phyloP scores from a whole-genome alignment of 305 asterid genomes.

The Solanum aculeatissimum region DNA sequence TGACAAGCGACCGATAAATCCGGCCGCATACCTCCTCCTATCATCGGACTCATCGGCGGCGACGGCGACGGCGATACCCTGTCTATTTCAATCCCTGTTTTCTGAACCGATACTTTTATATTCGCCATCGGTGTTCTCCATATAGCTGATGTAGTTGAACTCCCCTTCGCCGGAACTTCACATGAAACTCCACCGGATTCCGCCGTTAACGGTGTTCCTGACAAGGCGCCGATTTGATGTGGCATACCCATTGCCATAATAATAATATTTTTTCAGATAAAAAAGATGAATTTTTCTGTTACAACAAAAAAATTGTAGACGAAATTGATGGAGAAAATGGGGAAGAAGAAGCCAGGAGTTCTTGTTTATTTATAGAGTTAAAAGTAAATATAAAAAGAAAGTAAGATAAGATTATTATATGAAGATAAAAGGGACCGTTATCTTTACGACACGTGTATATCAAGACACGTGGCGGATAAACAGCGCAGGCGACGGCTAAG shows the following conservation, averaged over 20 bases:
- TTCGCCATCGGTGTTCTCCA: constrained; percentile 22
- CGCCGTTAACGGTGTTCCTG: constrained; percentile 36
- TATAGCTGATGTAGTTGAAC: constrained; percentile 12
- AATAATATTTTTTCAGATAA: background rate
- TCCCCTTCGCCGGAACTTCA: constrained; percentile 28
- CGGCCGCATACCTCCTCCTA: constrained; percentile 31
- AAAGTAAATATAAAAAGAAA: background rate
- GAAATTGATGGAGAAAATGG: background rate
- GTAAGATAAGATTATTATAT: constrained; percentile 10
- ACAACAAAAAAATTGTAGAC: background rate
- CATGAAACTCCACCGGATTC: constrained; percentile 14
- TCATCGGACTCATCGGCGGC: constrained; percentile 68
- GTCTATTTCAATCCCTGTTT: constrained; percentile 35
- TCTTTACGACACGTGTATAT: constrained; percentile 23
- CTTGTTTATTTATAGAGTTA: constrained; percentile 5
- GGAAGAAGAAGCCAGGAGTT: background rate
- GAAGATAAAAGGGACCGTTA: constrained; percentile 9
- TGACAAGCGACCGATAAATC: constrained; percentile 67
- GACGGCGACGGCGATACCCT: constrained; percentile 75
- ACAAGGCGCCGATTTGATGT: constrained; percentile 64
- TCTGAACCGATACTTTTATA: constrained; percentile 34
- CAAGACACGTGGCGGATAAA: constrained; percentile 36
- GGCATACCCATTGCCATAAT: constrained; percentile 78
- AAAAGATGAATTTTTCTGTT: background rate
- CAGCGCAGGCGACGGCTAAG: constrained; percentile 35